phyloP scores from a whole-genome alignment of 345 rosid genomes.

The Eucalyptus caleyi region DNA sequence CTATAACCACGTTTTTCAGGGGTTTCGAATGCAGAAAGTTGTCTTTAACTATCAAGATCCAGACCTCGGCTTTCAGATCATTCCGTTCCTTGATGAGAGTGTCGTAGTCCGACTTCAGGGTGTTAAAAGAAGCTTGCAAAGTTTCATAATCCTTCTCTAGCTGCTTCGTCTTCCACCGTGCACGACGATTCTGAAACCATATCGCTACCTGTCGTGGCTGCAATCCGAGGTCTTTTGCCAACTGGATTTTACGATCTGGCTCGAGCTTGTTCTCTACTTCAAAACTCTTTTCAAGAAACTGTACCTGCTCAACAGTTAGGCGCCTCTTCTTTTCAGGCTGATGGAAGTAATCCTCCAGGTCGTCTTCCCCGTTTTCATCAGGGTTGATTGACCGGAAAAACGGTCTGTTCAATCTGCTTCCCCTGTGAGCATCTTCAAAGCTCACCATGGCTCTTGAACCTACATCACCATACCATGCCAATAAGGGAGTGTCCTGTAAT shows the following conservation, averaged over 20 bases:
- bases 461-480: neutral
- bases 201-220: constrained; percentile 62
- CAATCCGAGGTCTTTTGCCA: constrained; percentile 46
- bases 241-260: constrained; percentile 52
- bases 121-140: constrained; percentile 23
- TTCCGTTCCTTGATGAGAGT: constrained; percentile 28
- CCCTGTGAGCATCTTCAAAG: constrained; percentile 17
- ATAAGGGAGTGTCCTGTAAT: neutral
- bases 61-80: constrained; percentile 31
- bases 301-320: constrained; percentile 28
- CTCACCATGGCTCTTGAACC: constrained; percentile 34
- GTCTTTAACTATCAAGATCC: neutral
- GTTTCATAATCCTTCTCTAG: constrained; percentile 41
- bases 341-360: constrained; percentile 22
- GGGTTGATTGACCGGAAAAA: constrained; percentile 14
- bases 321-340: constrained; percentile 44
- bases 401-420: neutral
- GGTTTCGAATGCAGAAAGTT: neutral
- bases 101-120: constrained; percentile 32
- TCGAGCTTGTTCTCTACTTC: constrained; percentile 51
- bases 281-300: constrained; percentile 47
- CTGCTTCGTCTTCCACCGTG: constrained; percentile 46
- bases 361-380: constrained; percentile 37
- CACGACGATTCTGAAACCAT: constrained; percentile 60
- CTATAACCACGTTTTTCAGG: neutral